Base-by-base conservation (phyloP, 2,329 filamentous ascomycete species). In the Macrophomina phaseolina region DNA sequence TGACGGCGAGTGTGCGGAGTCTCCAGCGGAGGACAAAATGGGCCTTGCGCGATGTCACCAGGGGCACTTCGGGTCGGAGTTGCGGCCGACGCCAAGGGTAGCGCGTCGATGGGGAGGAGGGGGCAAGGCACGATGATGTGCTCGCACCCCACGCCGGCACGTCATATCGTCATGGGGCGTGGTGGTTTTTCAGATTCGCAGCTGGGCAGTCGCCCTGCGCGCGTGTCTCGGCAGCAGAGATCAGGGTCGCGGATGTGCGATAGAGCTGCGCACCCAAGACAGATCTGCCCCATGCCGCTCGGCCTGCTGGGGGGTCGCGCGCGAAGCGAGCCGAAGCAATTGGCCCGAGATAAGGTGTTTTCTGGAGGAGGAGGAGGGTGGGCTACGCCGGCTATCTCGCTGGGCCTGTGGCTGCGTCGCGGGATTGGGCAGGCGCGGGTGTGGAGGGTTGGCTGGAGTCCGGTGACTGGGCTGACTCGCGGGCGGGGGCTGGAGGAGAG, bases 301-400 rank as follows among this genome's bases (percentile, higher is more conserved):
- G 16, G 9, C 42, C 11, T 36, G 52, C 34, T 34, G 38, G 52
- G 52, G 52, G 55, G 4, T 46, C 23, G 55, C 55, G 55, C 55
- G 55, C 38, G 38, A 58, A 58, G 55, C 55, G 55, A 45, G 55
- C 55, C 4, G 23, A 42, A 32, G 55, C 55, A 42, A 58, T 58
- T 58, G 55, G 55, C 55, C 38, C 38, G 55, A 58, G 55, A 58
- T 58, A 58, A 58, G 55, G 38, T 9, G 48, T 8, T 45, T 38
- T 45, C 42, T 9, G 42, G 9, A 45, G 42, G 16, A 16, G 42
- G 42, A 45, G 8, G 42, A 16, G 48, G 18, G 18, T 51, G 48
- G 30, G 48, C 48, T 3, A 51, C 48, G 18, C 48, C 48, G 48
- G 48, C 18, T 51, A 51, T 51, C 48, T 51, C 48, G 48, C 48